Conservation (phyloP, 164 flowering plant species). For the Malania oleifera region DNA sequence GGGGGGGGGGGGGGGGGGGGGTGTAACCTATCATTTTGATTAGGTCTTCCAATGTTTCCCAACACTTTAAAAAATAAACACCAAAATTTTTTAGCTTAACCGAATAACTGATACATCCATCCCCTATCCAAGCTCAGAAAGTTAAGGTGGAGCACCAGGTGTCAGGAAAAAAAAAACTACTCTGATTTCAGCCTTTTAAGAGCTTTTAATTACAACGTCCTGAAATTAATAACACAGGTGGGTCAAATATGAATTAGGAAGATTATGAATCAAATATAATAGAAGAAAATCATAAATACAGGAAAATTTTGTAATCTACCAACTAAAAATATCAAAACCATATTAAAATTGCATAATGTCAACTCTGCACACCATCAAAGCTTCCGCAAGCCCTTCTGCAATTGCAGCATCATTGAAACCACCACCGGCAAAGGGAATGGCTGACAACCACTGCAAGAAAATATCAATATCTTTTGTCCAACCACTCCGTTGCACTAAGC, state of each 20-base stretch:
- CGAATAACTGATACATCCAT: neutral
- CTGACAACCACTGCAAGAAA: slow-evolving; percentile 77
- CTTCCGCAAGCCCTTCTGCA: slow-evolving; percentile 92
- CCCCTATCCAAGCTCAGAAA: neutral
- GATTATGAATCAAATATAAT: slow-evolving; percentile 1
- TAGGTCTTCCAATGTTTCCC: no score
- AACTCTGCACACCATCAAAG: slow-evolving; percentile 58
- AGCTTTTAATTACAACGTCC: no score
- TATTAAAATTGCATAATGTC: neutral
- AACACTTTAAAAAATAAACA: no score
- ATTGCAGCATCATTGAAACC: slow-evolving; percentile 91
- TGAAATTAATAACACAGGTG: no score
- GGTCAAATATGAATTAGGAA: neutral
- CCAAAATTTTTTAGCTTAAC: no score
- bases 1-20: no score
- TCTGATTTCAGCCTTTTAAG: no score
- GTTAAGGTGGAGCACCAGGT: no score
- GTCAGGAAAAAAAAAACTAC: no score
- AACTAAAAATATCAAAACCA: neutral
- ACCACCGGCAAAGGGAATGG: slow-evolving; percentile 80
- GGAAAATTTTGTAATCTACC: neutral
- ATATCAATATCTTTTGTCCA: slow-evolving; percentile 78
- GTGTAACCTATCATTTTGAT: no score
- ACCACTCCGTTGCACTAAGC: slow-evolving; percentile 75
- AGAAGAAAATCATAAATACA: neutral